phyloP scores from a whole-genome alignment of 2,329 filamentous ascomycete species.

The Ophiocordyceps camponoti-leonardi region DNA sequence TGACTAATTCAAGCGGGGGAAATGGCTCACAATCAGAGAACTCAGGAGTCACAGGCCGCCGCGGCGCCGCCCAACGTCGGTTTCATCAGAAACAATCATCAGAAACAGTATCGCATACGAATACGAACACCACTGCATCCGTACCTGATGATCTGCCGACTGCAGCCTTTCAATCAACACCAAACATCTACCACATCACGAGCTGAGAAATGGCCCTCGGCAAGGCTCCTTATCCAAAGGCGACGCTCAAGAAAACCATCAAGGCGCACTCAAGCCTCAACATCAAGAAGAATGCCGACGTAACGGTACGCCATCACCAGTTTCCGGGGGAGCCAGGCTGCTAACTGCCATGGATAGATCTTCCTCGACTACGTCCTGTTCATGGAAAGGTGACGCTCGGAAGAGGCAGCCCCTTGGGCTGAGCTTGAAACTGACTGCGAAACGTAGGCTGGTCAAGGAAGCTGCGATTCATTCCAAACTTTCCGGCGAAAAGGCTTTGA shows the following conservation, averaged over 20 bases:
- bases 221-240: constrained; percentile 67
- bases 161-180: no score
- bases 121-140: no score
- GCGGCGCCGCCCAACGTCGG: no score
- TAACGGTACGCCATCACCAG: constrained; percentile 42
- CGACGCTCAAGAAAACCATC: constrained; percentile 73
- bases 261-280: constrained; percentile 73
- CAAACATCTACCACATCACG: no score
- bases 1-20: no score
- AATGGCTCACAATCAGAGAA: no score
- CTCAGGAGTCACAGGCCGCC: no score
- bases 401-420: background rate
- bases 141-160: no score
- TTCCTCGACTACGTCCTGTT: constrained; percentile 76
- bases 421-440: constrained; percentile 2
- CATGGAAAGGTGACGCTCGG: constrained; percentile 39
- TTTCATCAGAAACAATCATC: no score
- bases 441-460: constrained; percentile 55
- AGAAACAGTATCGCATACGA: no score
- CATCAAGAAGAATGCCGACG: constrained; percentile 72
- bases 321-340: constrained; percentile 5
- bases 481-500: constrained; percentile 54
- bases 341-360: constrained; percentile 36
- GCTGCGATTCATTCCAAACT: constrained; percentile 61
- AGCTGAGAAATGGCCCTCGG: constrained; percentile 20